phyloP scores from a whole-genome alignment of 371 early-diverging fungal species.

The Mucor saturninus region DNA sequence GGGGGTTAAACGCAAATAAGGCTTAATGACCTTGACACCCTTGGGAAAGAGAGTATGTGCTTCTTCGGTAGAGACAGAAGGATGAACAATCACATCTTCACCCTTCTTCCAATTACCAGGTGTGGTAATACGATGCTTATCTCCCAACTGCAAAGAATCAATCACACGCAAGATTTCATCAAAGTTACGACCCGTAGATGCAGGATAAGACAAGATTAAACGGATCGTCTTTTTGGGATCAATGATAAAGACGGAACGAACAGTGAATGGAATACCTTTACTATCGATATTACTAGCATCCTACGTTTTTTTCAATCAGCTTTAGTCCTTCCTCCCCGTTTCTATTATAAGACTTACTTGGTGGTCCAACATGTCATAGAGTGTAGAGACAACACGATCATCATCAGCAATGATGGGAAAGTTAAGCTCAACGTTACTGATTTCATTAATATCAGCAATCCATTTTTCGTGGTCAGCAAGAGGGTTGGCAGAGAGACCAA shows the following conservation, averaged over 20 bases:
- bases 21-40: conserved; percentile 78
- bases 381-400: conserved; percentile 79
- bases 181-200: conserved; percentile 93
- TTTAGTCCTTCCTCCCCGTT: too few relatives aligned
- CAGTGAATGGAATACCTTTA: conserved; percentile 92
- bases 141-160: conserved; percentile 91
- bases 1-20: conserved; percentile 82
- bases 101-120: conserved; percentile 94
- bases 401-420: conserved; percentile 96
- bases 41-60: conserved; percentile 83
- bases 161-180: conserved; percentile 92
- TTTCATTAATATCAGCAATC: conserved; percentile 91
- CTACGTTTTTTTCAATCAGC: conserved; percentile 37
- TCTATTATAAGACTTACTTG: conserved; percentile 31
- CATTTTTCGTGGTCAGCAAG: conserved; percentile 83
- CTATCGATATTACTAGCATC: conserved; percentile 89
- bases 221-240: conserved; percentile 93
- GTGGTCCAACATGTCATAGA: conserved; percentile 95
- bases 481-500: conserved; percentile 90
- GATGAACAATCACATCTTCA: conserved; percentile 91
- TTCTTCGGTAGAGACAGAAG: conserved; percentile 81
- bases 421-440: conserved; percentile 72
- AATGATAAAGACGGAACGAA: conserved; percentile 93
- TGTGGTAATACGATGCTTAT: conserved; percentile 87
- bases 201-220: conserved; percentile 89